phyloP scores from a whole-genome alignment of 176 grass and related monocot species.

The Tuctoria greenei region DNA sequence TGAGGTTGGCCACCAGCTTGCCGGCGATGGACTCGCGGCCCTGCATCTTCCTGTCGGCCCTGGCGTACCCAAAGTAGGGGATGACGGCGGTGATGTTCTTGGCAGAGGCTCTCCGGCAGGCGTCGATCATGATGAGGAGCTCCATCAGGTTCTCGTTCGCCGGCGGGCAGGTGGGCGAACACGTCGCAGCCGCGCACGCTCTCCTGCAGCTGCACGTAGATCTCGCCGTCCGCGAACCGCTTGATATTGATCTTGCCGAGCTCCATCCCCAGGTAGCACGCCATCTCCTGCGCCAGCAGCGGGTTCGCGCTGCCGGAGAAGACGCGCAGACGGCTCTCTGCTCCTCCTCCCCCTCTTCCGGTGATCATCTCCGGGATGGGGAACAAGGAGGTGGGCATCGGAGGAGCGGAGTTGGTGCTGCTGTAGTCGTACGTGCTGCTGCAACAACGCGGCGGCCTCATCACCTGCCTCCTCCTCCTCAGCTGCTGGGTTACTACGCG shows the following conservation, averaged over 20 bases:
- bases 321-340: constrained; percentile 52
- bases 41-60: constrained; percentile 75
- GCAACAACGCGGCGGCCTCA: background rate
- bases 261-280: constrained; percentile 62
- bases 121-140: constrained; percentile 83
- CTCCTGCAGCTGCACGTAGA: constrained; percentile 82
- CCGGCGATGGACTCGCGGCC: constrained; percentile 74
- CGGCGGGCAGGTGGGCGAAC: constrained; percentile 75
- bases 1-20: constrained; percentile 86
- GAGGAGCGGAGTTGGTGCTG: too few species aligned
- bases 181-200: constrained; percentile 81
- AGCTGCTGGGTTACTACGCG: background rate
- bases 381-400: background rate
- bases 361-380: background rate
- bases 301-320: constrained; percentile 90
- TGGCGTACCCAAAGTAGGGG: constrained; percentile 82
- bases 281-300: constrained; percentile 63
- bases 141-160: constrained; percentile 92
- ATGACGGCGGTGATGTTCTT: constrained; percentile 76
- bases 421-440: background rate
- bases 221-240: too few species aligned
- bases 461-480: too few species aligned
- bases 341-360: background rate
- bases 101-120: constrained; percentile 77
- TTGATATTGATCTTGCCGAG: constrained; percentile 74